Evolutionary conservation across 495 filamentous ascomycete genomes (phyloP).

Genomic region (Ramalina intermedia): DNA sequence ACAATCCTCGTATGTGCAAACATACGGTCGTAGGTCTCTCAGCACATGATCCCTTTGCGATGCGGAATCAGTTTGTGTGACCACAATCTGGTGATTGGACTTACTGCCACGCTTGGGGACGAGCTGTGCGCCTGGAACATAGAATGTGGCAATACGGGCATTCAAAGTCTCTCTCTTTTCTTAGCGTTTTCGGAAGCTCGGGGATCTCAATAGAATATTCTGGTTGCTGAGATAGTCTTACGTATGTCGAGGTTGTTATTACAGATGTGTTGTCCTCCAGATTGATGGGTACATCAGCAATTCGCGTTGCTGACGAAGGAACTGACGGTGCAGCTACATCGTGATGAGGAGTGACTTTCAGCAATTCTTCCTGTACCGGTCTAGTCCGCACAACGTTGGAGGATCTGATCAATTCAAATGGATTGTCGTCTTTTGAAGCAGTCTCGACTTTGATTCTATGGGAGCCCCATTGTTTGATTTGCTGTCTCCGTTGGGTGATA

Average conservation of each 20-base stretch:
- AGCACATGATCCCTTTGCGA: conserved; percentile 13
- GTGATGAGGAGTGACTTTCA: neutral
- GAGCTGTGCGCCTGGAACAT: conserved; percentile 9
- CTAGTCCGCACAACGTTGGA: neutral
- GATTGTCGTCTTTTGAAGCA: neutral
- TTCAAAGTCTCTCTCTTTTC: conserved; percentile 6
- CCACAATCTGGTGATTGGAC: neutral
- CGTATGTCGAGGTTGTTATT: conserved; percentile 3
- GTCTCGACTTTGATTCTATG: conserved; percentile 13
- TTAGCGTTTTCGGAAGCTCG: neutral
- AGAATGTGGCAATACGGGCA: conserved; percentile 16
- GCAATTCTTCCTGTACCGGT: neutral
- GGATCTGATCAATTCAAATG: neutral
- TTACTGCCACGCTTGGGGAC: conserved; percentile 6
- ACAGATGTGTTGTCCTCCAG: conserved; percentile 4
- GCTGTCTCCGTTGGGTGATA: conserved; percentile 14
- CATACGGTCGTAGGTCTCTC: conserved; percentile 18
- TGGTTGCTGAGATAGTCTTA: neutral
- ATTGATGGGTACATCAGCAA: neutral
- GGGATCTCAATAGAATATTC: conserved; percentile 10
- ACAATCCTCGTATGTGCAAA: conserved; percentile 19
- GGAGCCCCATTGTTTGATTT: conserved; percentile 17
- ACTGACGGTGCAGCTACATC: neutral
- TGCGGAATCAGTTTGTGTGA: neutral
- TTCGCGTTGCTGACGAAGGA: conserved; percentile 5